Conservation (phyloP, 2,329 filamentous ascomycete species). For the Fusarium luffae region DNA sequence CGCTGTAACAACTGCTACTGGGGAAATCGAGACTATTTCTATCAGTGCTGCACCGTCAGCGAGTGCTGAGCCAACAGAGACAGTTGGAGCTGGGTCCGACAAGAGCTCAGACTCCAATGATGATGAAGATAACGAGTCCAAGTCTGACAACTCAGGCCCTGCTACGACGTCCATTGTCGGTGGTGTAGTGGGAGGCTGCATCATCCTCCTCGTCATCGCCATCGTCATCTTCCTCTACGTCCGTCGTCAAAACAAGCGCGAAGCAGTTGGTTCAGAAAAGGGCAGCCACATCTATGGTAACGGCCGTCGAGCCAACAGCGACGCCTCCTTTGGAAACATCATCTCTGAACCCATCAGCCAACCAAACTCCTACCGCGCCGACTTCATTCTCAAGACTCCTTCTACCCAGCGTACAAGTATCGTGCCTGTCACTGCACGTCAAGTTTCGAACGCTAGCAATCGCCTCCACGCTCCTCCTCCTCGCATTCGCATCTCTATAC, state of each 20-base stretch:
- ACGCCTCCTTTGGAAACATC: slow-evolving; percentile 54
- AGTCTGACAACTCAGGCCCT: slow-evolving; percentile 42
- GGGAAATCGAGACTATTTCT: slow-evolving; percentile 38
- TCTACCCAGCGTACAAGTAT: slow-evolving; percentile 28
- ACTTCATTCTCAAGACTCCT: slow-evolving; percentile 61
- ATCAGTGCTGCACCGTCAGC: slow-evolving; percentile 38
- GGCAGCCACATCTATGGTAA: slow-evolving; percentile 27
- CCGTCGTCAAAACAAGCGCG: slow-evolving; percentile 47
- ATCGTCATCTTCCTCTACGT: slow-evolving; percentile 56
- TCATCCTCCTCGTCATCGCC: slow-evolving; percentile 55
- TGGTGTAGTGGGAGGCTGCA: slow-evolving; percentile 59
- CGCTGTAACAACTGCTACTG: slow-evolving; percentile 36
- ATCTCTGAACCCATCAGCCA: slow-evolving; percentile 68
- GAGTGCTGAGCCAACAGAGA: slow-evolving; percentile 28
- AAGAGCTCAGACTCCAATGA: slow-evolving; percentile 10
- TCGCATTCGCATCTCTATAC: slow-evolving; percentile 49
- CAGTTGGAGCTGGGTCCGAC: slow-evolving; percentile 19
- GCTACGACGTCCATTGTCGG: slow-evolving; percentile 57
- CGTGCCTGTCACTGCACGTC: slow-evolving; percentile 14
- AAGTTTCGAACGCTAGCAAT: slow-evolving; percentile 27
- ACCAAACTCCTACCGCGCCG: slow-evolving; percentile 58
- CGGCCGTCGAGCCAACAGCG: slow-evolving; percentile 37
- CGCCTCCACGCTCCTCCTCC: slow-evolving; percentile 30
- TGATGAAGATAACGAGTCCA: slow-evolving; percentile 15
- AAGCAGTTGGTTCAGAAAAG: slow-evolving; percentile 36